Percentiles rank a stretch among this genome's conserved stretches.
These are phyloP conservation scores for Geoglossum glabrum DNA, from an alignment of 495 filamentous ascomycete species.

Conservation along the genomic window DNA sequence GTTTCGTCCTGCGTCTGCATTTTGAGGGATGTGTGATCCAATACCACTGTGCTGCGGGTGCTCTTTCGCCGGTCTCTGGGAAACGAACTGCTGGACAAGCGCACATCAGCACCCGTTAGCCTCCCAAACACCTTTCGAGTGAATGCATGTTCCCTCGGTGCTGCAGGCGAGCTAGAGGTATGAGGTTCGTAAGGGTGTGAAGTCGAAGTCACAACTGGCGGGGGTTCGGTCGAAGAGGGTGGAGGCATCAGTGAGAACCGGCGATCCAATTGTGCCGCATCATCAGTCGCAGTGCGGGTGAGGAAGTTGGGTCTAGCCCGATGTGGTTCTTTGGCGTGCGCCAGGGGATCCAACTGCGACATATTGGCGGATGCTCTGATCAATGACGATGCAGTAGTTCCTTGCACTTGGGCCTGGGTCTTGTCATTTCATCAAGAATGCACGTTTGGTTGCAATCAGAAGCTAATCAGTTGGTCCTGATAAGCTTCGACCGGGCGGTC, in stretches of 20 bases:
- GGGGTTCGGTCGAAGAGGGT: not conserved
- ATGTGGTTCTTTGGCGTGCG: not conserved
- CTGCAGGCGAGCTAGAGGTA: slow-evolving; percentile 9
- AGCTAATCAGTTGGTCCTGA: too few relatives aligned
- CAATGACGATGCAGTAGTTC: not conserved
- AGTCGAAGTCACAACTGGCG: not conserved
- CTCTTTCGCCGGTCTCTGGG: not conserved
- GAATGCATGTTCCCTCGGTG: slow-evolving; percentile 8
- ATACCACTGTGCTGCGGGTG: not conserved
- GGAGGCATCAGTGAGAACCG: slow-evolving; percentile 11
- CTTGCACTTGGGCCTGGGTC: not conserved
- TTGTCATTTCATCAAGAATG: not conserved
- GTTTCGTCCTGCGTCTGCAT: slow-evolving; percentile 10
- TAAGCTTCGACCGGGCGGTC: too few relatives aligned
- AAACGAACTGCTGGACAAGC: too few relatives aligned
- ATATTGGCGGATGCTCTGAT: not conserved
- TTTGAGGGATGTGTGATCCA: slow-evolving; percentile 7
- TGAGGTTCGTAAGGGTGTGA: slow-evolving; percentile 17
- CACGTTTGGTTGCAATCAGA: too few relatives aligned
- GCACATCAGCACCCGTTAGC: not conserved
- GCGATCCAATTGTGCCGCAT: slow-evolving; percentile 27
- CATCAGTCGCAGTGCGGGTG: slow-evolving; percentile 33
- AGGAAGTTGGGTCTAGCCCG: slow-evolving; percentile 27
- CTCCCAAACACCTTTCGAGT: slow-evolving; percentile 4
- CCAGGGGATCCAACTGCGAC: not conserved